phyloP scores from a whole-genome alignment of 164 flowering plant genomes.

The Sextonia rubra region DNA sequence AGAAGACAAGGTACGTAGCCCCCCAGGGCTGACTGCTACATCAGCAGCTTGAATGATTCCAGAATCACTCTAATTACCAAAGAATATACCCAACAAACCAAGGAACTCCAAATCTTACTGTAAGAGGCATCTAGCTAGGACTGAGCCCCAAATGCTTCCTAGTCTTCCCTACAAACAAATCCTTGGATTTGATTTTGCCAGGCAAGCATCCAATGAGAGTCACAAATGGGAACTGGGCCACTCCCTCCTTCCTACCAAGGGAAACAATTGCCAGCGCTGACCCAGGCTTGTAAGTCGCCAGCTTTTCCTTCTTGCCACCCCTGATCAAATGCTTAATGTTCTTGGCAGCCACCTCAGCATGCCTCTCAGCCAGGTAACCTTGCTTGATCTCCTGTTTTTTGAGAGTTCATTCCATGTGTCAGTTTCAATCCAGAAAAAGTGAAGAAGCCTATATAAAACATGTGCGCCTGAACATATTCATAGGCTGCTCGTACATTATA shows the following conservation, averaged over 20 bases:
- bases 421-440: background rate
- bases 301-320: slow-evolving; percentile 48
- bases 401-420: background rate
- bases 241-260: slow-evolving; percentile 74
- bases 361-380: slow-evolving; percentile 69
- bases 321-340: slow-evolving; percentile 57
- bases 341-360: slow-evolving; percentile 57
- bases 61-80: too few species aligned
- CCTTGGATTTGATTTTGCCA: slow-evolving; percentile 72
- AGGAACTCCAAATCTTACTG: background rate
- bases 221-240: slow-evolving; percentile 56
- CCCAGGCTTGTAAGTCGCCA: slow-evolving; percentile 47
- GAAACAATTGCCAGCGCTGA: slow-evolving; percentile 54
- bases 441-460: background rate
- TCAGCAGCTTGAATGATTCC: too few species aligned
- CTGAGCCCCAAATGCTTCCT: slow-evolving; percentile 62
- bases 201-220: slow-evolving; percentile 69
- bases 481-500: background rate
- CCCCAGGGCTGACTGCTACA: too few species aligned
- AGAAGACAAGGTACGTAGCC: too few species aligned
- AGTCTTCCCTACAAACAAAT: slow-evolving; percentile 70
- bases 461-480: background rate
- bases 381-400: slow-evolving; percentile 67
- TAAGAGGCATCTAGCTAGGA: slow-evolving; percentile 12
- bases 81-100: background rate